Base-by-base conservation (phyloP, 371 early-diverging fungal genomes). In the Zychaea mexicana region DNA sequence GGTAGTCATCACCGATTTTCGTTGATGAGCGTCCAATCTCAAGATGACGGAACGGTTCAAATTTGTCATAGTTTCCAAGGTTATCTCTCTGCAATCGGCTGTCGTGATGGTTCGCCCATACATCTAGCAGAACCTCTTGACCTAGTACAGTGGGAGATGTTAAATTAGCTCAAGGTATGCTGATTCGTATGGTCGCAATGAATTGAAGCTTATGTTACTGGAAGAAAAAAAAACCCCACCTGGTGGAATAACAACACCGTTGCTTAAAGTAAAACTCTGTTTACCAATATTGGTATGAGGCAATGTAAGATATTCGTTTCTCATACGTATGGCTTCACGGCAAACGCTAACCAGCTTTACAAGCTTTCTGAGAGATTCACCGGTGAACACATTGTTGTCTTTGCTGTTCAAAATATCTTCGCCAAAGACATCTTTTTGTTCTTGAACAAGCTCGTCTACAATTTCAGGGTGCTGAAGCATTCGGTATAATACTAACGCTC, bases 261-360 rank as follows among this genome's bases (percentile, higher is more conserved):
- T 77, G 13, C 72, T 63, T 9, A 86, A 52, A 1, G 57, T 57
- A 17, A 79, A 32, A n/a, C 72, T 49, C 13, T 65, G 13, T 4
- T 73, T 54, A 2, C 76, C 68, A 4, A 59, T 28, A 38, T 78
- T 61, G 0, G 27, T 69, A 36, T 86, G 86, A 0, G 65, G 21
- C 19, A 79, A 52, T 0, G 56, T 47, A 28, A 78, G 13, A 5
- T 57, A 64, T 8, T 60, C 64, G 3, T 61, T 67, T 12, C 77
- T 60, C 13, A 56, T 45, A 26, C 86, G 65, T 45, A 79, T 52
- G 0, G 73, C 12, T 60, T 86, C 86, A 22, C 83, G 82, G 3
- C 81, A 68, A 28, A 79, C 75, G 7, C 84, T 83, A 33, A 84
- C 86, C 28, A 86, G 63, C 9, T 81, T 68, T 3, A 64, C 69